Conservation (phyloP, 352 stramenopile species). For the Saprolegnia parasitica region DNA sequence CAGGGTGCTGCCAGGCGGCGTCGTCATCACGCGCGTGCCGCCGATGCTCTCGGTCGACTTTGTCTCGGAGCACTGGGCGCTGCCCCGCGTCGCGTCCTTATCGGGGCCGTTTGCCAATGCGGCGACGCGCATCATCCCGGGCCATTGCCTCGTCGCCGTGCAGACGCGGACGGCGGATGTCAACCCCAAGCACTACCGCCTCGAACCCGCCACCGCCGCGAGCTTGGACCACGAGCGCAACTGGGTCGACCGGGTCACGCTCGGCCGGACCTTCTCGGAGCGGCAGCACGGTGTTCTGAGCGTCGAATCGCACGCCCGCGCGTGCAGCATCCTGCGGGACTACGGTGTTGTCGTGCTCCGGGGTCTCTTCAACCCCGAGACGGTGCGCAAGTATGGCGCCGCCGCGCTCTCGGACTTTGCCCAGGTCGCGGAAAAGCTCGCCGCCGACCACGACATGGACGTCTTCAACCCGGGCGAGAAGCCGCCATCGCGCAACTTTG, state of each 20-base stretch:
- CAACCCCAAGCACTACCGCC: conserved; percentile 14
- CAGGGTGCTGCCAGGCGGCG: background rate
- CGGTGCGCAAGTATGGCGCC: conserved; percentile 4
- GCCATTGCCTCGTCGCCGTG: background rate
- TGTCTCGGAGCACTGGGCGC: conserved; percentile 5
- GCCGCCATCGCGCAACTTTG: conserved; percentile 22
- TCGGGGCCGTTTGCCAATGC: background rate
- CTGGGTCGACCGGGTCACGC: conserved; percentile 18
- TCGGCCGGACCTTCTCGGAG: conserved; percentile 1
- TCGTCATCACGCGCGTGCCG: conserved; percentile 14
- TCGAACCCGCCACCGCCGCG: conserved; percentile 8
- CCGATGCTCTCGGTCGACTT: background rate
- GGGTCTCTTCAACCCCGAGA: conserved; percentile 17
- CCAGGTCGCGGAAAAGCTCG: background rate
- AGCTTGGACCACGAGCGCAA: conserved; percentile 16
- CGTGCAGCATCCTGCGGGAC: background rate
- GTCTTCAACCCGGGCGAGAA: conserved; percentile 28
- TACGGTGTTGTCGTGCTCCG: conserved; percentile 23
- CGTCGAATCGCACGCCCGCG: conserved; percentile 13
- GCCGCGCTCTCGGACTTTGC: conserved; percentile 19
- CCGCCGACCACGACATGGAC: conserved; percentile 19
- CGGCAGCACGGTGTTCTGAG: conserved; percentile 10
- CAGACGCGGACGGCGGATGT: background rate
- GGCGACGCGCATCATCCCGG: background rate
- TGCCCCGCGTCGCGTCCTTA: background rate